These are phyloP conservation scores for Talaromyces thailandensis DNA, from an alignment of 495 filamentous ascomycete genomes.

Conservation along the genomic window DNA sequence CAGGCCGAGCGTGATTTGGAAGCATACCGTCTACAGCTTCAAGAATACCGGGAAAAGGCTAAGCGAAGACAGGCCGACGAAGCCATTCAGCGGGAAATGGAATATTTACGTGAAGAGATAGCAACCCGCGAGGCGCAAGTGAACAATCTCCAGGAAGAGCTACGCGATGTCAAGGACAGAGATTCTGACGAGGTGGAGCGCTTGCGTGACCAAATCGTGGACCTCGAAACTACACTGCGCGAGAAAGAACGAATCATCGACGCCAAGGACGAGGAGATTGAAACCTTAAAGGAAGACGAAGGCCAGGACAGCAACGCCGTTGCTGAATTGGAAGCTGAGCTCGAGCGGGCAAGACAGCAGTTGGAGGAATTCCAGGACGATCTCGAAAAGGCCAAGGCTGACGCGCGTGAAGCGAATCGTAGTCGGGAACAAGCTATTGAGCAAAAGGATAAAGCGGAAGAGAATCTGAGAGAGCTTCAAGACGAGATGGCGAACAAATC, in stretches of 20 bases:
- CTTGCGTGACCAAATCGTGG: constrained; percentile 57
- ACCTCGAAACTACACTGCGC: constrained; percentile 55
- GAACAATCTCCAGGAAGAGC: constrained; percentile 33
- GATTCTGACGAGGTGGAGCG: constrained; percentile 49
- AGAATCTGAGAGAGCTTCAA: constrained; percentile 50
- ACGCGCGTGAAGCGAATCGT: constrained; percentile 48
- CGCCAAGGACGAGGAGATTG: constrained; percentile 57
- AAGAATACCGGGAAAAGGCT: constrained; percentile 69
- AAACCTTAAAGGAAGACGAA: constrained; percentile 47
- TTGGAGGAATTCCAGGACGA: constrained; percentile 55
- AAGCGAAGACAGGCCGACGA: constrained; percentile 65
- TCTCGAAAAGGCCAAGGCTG: constrained; percentile 39
- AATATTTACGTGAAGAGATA: constrained; percentile 48
- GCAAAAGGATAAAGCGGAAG: constrained; percentile 44
- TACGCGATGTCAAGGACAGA: constrained; percentile 34
- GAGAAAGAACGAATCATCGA: constrained; percentile 58
- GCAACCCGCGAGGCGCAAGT: constrained; percentile 47
- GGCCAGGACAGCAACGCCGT: constrained; percentile 43
- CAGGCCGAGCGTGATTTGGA: constrained; percentile 76
- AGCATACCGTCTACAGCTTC: constrained; percentile 63
- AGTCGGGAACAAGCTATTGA: constrained; percentile 54
- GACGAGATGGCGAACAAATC: constrained; percentile 76
- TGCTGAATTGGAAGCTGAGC: constrained; percentile 39
- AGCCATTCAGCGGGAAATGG: constrained; percentile 51
- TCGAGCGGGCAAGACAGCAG: constrained; percentile 47